Percentiles rank a stretch among this genome's conserved stretches.
phyloP scores from a whole-genome alignment of 192 early-diverging fungal species.

The Backusella morwellensis region DNA sequence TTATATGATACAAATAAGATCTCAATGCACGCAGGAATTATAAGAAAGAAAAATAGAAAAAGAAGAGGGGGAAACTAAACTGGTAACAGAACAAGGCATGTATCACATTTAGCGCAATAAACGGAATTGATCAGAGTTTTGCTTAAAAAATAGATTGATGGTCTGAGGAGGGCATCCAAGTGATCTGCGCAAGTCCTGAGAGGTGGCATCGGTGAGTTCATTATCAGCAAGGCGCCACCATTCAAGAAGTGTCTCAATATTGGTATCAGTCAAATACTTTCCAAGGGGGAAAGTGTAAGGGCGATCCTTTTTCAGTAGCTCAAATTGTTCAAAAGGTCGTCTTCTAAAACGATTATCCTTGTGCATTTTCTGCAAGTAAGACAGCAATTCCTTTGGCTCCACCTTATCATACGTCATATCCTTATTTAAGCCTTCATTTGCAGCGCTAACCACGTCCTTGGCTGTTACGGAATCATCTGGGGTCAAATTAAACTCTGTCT shows the following conservation, averaged over 20 bases:
- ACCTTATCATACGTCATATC: not conserved
- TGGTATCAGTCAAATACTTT: not conserved
- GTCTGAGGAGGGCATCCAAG: not conserved
- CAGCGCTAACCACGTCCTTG: not conserved
- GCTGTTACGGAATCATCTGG: not conserved
- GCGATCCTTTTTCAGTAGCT: not conserved
- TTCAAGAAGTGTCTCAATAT: slow-evolving; percentile 1
- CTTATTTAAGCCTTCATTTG: not conserved
- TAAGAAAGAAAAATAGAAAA: not conserved
- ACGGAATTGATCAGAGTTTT: slow-evolving; percentile 13
- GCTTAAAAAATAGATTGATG: not conserved
- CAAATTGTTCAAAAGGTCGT: not conserved
- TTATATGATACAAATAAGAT: not conserved
- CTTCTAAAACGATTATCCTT: slow-evolving; percentile 6
- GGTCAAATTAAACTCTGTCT: slow-evolving; percentile 4
- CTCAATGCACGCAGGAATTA: not conserved
- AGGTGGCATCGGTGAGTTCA: not conserved
- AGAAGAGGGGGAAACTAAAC: not conserved
- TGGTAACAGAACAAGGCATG: not conserved
- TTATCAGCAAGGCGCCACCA: not conserved
- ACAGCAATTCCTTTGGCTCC: not conserved
- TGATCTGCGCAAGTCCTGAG: not conserved
- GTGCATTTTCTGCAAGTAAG: not conserved
- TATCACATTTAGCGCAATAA: not conserved
- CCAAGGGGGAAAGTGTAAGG: slow-evolving; percentile 7